Percentiles rank a stretch among this genome's conserved stretches.
These are phyloP conservation scores for Wickerhamiella azymoides DNA, from an alignment of 805 yeast species.

Conservation along the genomic window DNA sequence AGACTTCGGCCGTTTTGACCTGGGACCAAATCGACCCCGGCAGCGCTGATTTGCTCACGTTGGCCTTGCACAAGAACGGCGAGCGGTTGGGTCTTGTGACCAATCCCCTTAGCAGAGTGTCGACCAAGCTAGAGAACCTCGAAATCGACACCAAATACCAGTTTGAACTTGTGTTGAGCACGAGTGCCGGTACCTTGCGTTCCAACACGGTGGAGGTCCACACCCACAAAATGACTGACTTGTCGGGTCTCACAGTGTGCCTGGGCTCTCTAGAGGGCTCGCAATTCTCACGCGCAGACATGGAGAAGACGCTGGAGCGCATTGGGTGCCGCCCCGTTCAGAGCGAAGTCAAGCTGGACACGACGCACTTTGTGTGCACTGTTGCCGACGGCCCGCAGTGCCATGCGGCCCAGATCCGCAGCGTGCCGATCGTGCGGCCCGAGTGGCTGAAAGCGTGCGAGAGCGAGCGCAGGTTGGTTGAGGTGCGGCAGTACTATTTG, in stretches of 20 bases:
- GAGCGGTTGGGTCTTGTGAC: conserved; percentile 68
- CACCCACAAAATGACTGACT: conserved; percentile 93
- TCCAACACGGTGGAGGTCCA: conserved; percentile 56
- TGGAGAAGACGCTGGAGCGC: conserved; percentile 44
- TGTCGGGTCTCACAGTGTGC: conserved; percentile 84
- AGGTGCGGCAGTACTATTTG: conserved; percentile 62
- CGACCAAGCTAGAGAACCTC: conserved; percentile 81
- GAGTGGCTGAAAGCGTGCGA: conserved; percentile 97
- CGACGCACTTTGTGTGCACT: conserved; percentile 85
- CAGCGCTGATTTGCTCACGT: conserved; percentile 60
- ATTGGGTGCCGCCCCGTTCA: conserved; percentile 80
- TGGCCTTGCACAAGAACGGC: conserved; percentile 60
- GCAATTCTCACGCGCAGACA: conserved; percentile 37
- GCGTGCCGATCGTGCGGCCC: conserved; percentile 88
- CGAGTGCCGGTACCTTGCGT: conserved; percentile 76
- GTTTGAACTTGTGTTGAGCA: conserved; percentile 67
- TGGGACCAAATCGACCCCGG: conserved; percentile 86
- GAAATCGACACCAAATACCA: conserved; percentile 72
- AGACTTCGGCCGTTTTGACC: conserved; percentile 84
- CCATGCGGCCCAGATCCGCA: conserved; percentile 65
- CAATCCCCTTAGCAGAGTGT: conserved; percentile 59
- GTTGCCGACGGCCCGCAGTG: conserved; percentile 58
- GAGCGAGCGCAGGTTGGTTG: conserved; percentile 73
- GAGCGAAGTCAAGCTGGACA: conserved; percentile 62
- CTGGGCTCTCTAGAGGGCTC: conserved; percentile 61